Evolutionary conservation across 352 stramenopile species (phyloP).

Genomic region (Phytophthora pinifolia): DNA sequence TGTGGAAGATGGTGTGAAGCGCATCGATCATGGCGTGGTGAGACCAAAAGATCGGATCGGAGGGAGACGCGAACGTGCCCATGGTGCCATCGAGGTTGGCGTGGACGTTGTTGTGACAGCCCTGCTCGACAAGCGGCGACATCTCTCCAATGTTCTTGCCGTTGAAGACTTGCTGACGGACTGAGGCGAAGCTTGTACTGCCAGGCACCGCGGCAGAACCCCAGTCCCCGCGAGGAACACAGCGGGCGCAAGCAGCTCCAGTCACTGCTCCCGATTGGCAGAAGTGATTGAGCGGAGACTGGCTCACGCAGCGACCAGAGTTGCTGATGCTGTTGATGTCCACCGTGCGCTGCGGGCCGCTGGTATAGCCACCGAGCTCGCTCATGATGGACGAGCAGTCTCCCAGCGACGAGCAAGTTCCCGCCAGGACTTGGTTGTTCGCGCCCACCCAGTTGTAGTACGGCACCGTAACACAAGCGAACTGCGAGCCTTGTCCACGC

Average conservation of each 20-base stretch:
- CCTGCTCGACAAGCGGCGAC: conserved; percentile 42
- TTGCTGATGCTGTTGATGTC: conserved; percentile 49
- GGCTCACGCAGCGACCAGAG: conserved; percentile 40
- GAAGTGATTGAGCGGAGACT: conserved; percentile 51
- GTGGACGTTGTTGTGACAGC: conserved; percentile 68
- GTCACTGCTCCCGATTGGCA: conserved; percentile 37
- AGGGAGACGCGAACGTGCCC: conserved; percentile 44
- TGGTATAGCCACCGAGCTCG: conserved; percentile 43
- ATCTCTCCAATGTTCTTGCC: conserved; percentile 57
- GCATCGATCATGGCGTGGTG: conserved; percentile 69
- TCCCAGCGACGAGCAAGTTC: conserved; percentile 44
- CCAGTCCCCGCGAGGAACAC: conserved; percentile 57
- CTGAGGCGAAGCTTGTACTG: conserved; percentile 40
- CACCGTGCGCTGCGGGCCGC: conserved; percentile 18
- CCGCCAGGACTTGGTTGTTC: conserved; percentile 35
- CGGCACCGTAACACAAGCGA: conserved; percentile 71
- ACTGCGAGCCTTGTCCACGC: conserved; percentile 46
- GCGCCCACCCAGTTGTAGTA: conserved; percentile 80
- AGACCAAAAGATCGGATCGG: conserved; percentile 78
- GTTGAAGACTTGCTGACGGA: conserved; percentile 51
- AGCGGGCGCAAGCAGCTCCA: conserved; percentile 33
- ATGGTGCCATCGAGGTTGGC: conserved; percentile 46
- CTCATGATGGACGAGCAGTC: conserved; percentile 45
- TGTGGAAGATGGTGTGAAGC: conserved; percentile 73
- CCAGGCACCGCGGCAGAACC: conserved; percentile 25